These are phyloP conservation scores for Podaxis mareebaensis DNA, from an alignment of 768 basidiomycete species.

Conservation along the genomic window DNA sequence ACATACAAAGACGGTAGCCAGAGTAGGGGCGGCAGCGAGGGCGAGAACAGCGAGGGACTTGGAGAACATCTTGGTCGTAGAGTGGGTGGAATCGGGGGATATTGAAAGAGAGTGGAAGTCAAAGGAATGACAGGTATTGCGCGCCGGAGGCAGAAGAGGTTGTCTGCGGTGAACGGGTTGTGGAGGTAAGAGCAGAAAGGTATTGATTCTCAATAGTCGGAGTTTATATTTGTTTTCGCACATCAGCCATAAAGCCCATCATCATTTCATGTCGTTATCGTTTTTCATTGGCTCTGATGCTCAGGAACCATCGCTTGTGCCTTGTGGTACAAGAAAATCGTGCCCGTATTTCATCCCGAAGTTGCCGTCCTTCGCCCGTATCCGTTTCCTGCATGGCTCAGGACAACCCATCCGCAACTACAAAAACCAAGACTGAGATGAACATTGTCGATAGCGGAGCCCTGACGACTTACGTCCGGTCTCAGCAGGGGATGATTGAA, in stretches of 20 bases:
- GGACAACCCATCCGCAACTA: background rate
- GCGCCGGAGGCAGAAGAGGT: conserved; percentile 16
- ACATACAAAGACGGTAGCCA: conserved; percentile 61
- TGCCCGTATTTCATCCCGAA: background rate
- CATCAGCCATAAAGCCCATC: background rate
- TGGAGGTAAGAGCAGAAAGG: background rate
- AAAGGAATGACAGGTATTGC: conserved; percentile 12
- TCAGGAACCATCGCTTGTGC: conserved; percentile 9
- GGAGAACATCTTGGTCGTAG: conserved; percentile 47
- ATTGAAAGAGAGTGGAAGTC: conserved; percentile 38
- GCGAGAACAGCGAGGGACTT: conserved; percentile 49
- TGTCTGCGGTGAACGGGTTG: conserved; percentile 17
- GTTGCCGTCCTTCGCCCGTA: background rate
- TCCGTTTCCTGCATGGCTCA: background rate
- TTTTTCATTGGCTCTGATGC: background rate
- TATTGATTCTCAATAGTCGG: background rate
- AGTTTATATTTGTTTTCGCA: conserved; percentile 13
- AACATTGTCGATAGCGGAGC: background rate
- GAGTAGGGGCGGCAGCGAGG: conserved; percentile 50
- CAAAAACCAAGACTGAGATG: background rate
- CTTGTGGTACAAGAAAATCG: background rate
- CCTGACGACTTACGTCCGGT: background rate
- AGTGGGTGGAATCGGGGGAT: conserved; percentile 30
- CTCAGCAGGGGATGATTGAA: conserved; percentile 8
- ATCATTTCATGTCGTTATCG: conserved; percentile 4